Percentiles rank a stretch among this genome's conserved stretches.
These are phyloP conservation scores for Albifimbria verrucaria DNA, from an alignment of 2,329 filamentous ascomycete genomes.

Conservation along the genomic window DNA sequence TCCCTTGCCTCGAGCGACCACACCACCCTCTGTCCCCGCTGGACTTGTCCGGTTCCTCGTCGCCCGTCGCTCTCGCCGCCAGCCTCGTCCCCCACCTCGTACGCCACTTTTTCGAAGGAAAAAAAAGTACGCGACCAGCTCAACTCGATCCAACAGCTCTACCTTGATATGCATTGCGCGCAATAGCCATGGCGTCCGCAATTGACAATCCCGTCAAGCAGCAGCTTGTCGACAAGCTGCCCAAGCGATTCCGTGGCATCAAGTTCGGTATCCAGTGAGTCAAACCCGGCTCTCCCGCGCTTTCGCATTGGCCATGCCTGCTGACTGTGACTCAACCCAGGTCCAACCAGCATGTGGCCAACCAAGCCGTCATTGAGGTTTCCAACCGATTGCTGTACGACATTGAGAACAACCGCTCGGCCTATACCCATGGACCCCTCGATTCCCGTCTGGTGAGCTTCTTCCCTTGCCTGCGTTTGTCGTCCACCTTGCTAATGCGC, in stretches of 20 bases:
- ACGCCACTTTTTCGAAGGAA: too few species aligned
- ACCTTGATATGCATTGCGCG: background rate
- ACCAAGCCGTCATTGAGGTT: conserved; percentile 90
- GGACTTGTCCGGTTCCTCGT: background rate
- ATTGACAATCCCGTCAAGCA: conserved; percentile 60
- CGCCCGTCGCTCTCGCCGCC: background rate
- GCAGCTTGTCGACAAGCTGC: conserved; percentile 83
- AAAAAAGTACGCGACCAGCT: background rate
- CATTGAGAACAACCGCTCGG: conserved; percentile 71
- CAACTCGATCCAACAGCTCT: background rate
- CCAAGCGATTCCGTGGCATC: conserved; percentile 88
- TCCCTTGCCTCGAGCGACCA: background rate
- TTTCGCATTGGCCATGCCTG: background rate
- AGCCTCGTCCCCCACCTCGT: too few species aligned
- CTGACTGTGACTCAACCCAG: conserved; percentile 35
- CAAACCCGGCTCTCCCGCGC: conserved; percentile 22
- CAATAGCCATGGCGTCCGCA: conserved; percentile 4
- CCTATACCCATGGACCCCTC: conserved; percentile 79
- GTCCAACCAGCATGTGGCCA: conserved; percentile 90
- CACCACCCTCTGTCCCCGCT: background rate
- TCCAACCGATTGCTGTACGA: conserved; percentile 95
- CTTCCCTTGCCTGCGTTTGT: background rate
- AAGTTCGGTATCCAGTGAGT: conserved; percentile 86
- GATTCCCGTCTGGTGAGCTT: conserved; percentile 69
- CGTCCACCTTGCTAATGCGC: conserved; percentile 4